Base-by-base conservation (phyloP, 768 basidiomycete genomes). In the Xerocomus spinulosus region DNA sequence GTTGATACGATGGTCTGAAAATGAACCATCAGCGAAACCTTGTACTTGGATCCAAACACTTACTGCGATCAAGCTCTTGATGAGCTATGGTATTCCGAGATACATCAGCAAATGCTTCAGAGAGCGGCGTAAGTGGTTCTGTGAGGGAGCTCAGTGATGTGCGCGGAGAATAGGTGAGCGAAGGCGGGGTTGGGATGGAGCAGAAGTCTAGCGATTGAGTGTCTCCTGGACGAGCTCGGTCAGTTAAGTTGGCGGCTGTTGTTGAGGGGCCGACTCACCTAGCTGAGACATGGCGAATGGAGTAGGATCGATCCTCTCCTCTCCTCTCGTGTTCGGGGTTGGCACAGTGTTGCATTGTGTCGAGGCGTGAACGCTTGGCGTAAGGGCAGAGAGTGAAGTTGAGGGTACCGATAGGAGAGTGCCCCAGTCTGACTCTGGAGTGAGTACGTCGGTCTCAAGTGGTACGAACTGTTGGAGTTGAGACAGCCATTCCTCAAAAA, bases 401-500 rank as follows among this genome's bases (percentile, higher is more conserved):
- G 29, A 44, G 36, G 14, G 48, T 6, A 40, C 24, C 7, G 50
- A 34, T 20, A 7, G 18, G n/a, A 20, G 21, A 42, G 44, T 9
- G 37, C 12, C 30, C 42, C 40, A 41, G 14, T 54, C 62, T 10
- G 39, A 42, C 30, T 54, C 59, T 23, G 50, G 41, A 23, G 45
- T 44, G 9, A 53, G 17, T 30, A 34, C 21, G 12, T 35, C 50
- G 29, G 42, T 23, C 18, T 54, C 54, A n/a, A 42, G 36, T 30
- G 70, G 57, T 7, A 76, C 69, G 42, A 78, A 74, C 2, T 70
- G 62, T 35, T 77, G 70, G n/a, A 80, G 64, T 40, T 76, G 71
- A 42, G 69, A 71, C 63, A 80, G 68, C 77, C 77, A 80, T 30
- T 69, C 74, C 51, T 80, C 74, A 50, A 77, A 71, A 10, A 71